Conservation (phyloP, 371 early-diverging fungal genomes). For the Chytridiales sp. region DNA sequence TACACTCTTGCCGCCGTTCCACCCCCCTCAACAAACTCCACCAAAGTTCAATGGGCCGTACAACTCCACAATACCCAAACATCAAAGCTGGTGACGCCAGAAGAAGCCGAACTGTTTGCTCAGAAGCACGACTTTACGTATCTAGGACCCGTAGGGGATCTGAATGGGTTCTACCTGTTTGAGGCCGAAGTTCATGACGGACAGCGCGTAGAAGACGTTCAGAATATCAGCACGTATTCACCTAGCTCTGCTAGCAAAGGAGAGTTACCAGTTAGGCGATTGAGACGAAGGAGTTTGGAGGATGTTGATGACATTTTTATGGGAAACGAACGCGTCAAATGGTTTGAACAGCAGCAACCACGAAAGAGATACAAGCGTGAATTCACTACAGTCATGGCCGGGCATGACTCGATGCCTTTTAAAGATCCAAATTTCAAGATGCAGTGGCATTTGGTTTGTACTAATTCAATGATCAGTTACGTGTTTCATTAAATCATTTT, state of each 20-base stretch:
- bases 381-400: neutral
- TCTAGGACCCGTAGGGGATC: neutral
- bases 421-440: slow-evolving; percentile 19
- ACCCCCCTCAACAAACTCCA: too few relatives aligned
- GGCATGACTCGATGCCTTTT: slow-evolving; percentile 9
- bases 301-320: slow-evolving; percentile 1
- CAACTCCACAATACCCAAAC: neutral
- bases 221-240: too few relatives aligned
- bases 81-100: neutral
- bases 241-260: neutral
- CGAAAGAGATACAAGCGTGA: neutral
- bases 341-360: neutral
- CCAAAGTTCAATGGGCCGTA: slow-evolving; percentile 10
- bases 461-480: slow-evolving; percentile 6
- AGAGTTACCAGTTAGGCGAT: neutral
- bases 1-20: too few relatives aligned
- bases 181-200: neutral
- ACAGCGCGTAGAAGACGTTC: too few relatives aligned
- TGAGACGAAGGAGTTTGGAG: neutral
- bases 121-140: neutral
- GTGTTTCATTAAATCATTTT: neutral
- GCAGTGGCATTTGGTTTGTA: slow-evolving; percentile 26
- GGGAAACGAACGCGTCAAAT: neutral
- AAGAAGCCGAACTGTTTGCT: neutral
- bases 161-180: neutral